A percentile compares a stretch with the other conserved stretches of the same genome.
Conservation (phyloP, 2,329 filamentous ascomycete species). For the Fusarium subtropicale region DNA sequence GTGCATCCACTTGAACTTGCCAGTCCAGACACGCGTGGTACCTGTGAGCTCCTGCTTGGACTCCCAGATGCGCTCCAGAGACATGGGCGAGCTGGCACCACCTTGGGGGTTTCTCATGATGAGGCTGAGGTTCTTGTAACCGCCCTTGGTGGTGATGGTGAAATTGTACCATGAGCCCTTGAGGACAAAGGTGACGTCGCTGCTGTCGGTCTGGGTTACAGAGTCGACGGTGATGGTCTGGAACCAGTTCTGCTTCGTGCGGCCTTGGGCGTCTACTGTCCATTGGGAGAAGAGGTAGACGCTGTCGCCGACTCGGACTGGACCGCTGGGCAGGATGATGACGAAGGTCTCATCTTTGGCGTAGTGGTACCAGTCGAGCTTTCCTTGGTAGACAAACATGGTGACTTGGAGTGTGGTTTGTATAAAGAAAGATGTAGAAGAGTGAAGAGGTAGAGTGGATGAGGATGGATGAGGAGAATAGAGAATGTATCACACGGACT, state of each 20-base stretch:
- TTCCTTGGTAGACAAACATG: constrained; percentile 41
- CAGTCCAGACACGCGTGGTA: constrained; percentile 31
- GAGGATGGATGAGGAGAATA: background rate
- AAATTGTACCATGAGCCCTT: constrained; percentile 19
- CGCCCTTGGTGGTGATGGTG: constrained; percentile 20
- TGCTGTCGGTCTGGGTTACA: constrained; percentile 3
- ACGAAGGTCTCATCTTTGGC: constrained; percentile 34
- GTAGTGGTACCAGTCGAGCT: constrained; percentile 36
- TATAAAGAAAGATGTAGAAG: background rate
- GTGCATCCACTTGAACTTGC: constrained; percentile 34
- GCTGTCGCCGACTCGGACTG: constrained; percentile 35
- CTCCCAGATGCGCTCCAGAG: constrained; percentile 24
- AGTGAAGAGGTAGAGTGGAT: background rate
- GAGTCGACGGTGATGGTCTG: constrained; percentile 15
- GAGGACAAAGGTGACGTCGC: constrained; percentile 21
- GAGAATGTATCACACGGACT: accelerated
- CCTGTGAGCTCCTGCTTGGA: constrained; percentile 18
- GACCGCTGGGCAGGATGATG: constrained; percentile 33
- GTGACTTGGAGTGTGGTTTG: background rate
- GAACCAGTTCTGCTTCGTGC: constrained; percentile 37
- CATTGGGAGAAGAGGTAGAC: constrained; percentile 43
- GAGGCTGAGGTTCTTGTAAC: constrained; percentile 27
- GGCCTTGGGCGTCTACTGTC: constrained; percentile 19
- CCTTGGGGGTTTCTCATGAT: constrained; percentile 21
- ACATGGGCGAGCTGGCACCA: background rate